Evolutionary conservation across 352 stramenopile species (phyloP), one percentile per base, ranked within the genome.

Genomic region (Globisporangium perplexum): DNA sequence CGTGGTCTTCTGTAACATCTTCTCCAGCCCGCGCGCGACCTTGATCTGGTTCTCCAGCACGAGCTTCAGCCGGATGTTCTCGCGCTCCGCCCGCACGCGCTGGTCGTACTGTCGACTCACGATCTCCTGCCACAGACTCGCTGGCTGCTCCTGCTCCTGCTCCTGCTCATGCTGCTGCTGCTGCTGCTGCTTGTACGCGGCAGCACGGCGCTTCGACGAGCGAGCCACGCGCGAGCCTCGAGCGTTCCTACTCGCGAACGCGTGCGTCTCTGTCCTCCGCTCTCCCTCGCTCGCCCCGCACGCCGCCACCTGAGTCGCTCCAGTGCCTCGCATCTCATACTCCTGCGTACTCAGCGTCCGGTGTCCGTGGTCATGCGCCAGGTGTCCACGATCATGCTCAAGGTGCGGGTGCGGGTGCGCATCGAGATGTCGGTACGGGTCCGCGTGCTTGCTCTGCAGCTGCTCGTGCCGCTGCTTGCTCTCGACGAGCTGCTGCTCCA

Each of bases 11-110:
- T 47, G 42, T 1, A 47, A 59, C 6, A 78, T 48, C 5, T 30
- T 49, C 50, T 76, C 70, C 26, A 83, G 69, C 43, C 64, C 70
- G 51, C 63, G 65, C 11, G 68, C 61, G 47, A 79, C 43, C 50
- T 82, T 72, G 50, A 77, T 60, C 59, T 83, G 72, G 3, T 61
- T 68, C 51, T 80, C 72, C 3, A 86, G 60, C 30, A 79, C 70
- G 1, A 71, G 55, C 50, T 80, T 83, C 5, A 86, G 59, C 7
- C 68, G 70, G 4, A 66, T 63, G 48, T 85, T 85, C 58, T 86
- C 72, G 8, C 63, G 65, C 54, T 83, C 68, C 12, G 67, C 49
- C 18, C 14, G 22, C 14, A 35, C 33, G 6, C 31, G 54, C 41
- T 47, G 26, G 6, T n/a, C 38, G 35, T 38, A 43, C 35, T 53